Base-by-base conservation (phyloP, 495 filamentous ascomycete genomes). In the Polyplosphaeria fusca region DNA sequence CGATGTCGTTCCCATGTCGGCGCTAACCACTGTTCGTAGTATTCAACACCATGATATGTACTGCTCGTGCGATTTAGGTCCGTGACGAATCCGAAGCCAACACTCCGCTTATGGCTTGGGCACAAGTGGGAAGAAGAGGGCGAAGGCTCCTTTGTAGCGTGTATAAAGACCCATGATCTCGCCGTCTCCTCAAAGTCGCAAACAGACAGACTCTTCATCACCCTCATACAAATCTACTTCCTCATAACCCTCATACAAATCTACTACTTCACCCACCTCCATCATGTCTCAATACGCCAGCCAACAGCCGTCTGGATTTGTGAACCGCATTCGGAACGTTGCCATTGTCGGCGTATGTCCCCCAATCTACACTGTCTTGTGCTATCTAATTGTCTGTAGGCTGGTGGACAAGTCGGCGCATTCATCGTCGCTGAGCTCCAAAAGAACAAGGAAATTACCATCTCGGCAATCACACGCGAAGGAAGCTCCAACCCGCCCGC, bases 391-490 rank as follows among this genome's bases (percentile, higher is more conserved):
- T 38, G 7, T 4, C 13, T 14, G 11, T 54, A 86, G 83, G 82
- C 80, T 4, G 75, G 72, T 42, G 86, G 86, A 43, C 74, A 75
- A 37, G 58, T 77, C 35, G 86, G 86, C 51, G 74, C 68, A 22
- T 70, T 66, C 64, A 79, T 88, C 37, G 67, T 78, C 11, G 58
- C 75, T 14, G 72, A 68, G 11, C 76, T 83, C 12, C 65, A 83
- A 22, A 67, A 71, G 14, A 73, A 68, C 1, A 76, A 77, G 62
- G 79, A 77, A 40, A 76, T 80, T 67, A 76, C 63, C n/a, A 65
- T 84, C 19, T 82, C 82, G 2, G 79, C 75, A 46, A 64, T 84
- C 41, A 75, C 78, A 0, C 80, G 81, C n/a, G 40, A 55, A 22
- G 73, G 68, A 25, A 77, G 77, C 66, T 67, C 60, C 2, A 71